Base-by-base conservation (phyloP, 805 yeast species). In the Ogataea trehalophila region DNA sequence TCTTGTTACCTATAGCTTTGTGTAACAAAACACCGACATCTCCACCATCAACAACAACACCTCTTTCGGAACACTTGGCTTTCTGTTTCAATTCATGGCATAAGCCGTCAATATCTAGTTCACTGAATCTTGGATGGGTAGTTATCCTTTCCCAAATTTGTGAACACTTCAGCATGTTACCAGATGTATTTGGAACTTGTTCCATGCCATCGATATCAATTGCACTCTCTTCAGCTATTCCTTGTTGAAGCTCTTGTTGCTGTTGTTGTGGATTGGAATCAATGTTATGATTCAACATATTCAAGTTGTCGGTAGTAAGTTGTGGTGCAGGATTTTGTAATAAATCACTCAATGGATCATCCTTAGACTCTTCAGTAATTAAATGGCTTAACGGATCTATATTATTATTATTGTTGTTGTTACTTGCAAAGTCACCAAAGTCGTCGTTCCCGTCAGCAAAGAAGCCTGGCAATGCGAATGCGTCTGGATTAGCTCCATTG, bases 131-230 rank as follows among this genome's bases (percentile, higher is more conserved):
- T 33, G 99, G 98, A 73, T 94, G 98, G 20, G 94, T 68, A 2
- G 97, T 87, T 36, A 94, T 85, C 61, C 98, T 78, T 66, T 92
- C 98, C 99, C 99, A 94, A 15, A 92, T 85, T 56, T 90, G 97
- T 0, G 95, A 80, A 67, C 99, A 94, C 60, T 80, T 81, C 68
- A 86, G 68, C 56, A 80, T 63, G 14, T 77, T 73, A 16, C 67
- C 68, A 48, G 81, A 85, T 8, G 80, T 85, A 5, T 85, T 78
- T 6, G 95, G 95, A 4, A 88, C 91, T 23, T 64, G 63, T 59
- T 61, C 72, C 40, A 61, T 70, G 17, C 58, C 63, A 36, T 61
- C 71, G 26, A 62, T 60, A 31, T 47, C 49, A 37, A 43, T 49
- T 15, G 50, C 47, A 15, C 51, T 48, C 14, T 39, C 52, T 17